Conservation (phyloP, 345 rosid species). For the Corchorus capsularis region DNA sequence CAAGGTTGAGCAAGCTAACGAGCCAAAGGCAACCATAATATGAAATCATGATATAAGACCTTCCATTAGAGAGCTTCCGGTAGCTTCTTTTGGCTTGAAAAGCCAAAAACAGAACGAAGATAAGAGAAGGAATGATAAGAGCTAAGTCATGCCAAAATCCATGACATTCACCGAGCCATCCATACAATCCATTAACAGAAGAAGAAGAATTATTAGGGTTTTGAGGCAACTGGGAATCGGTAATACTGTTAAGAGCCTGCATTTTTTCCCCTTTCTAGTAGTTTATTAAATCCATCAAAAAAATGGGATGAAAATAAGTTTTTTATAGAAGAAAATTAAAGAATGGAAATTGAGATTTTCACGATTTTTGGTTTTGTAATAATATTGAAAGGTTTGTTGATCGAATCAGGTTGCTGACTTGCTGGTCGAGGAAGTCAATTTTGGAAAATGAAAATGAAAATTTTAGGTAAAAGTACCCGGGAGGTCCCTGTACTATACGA, state of each 20-base stretch:
- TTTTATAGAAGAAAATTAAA: not conserved
- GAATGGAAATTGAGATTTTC: not conserved
- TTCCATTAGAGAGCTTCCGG: constrained; percentile 67
- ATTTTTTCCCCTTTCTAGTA: not conserved
- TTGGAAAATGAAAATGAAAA: not conserved
- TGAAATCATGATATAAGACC: constrained; percentile 81
- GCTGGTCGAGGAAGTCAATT: not conserved
- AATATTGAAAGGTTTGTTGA: not conserved
- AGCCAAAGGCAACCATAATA: constrained; percentile 87
- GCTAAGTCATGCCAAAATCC: constrained; percentile 73
- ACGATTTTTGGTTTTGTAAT: not conserved
- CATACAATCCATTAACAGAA: constrained; percentile 34
- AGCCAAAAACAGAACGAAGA: constrained; percentile 66
- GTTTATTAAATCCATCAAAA: not conserved
- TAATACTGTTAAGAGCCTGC: constrained; percentile 29
- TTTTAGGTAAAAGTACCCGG: no score
- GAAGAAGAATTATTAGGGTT: constrained; percentile 32
- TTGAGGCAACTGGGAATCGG: constrained; percentile 33
- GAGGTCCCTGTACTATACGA: no score
- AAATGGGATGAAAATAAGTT: not conserved
- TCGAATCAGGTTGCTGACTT: no score
- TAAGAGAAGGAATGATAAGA: constrained; percentile 55
- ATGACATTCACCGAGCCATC: constrained; percentile 79
- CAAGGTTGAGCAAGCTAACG: constrained; percentile 84
- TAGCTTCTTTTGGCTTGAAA: constrained; percentile 73